Base-by-base conservation (phyloP, 2,329 filamentous ascomycete genomes). In the Colletotrichum melonis region DNA sequence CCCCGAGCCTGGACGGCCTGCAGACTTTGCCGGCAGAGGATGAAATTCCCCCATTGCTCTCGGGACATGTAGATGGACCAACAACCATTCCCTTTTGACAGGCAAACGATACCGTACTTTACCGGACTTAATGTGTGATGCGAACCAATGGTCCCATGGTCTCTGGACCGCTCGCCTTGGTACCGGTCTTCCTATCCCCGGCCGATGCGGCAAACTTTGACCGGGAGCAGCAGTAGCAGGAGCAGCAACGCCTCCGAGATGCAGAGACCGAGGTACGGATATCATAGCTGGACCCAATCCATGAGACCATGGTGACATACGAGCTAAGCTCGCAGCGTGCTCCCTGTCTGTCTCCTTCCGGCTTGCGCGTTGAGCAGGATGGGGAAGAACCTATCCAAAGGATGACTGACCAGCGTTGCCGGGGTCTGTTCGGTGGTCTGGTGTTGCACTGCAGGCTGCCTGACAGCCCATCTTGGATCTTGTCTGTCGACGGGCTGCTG, bases 291-390 rank as follows among this genome's bases (percentile, higher is more conserved):
- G 30, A 64, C 26, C 26, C 52, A 28, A 63, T 57, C 56, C 49
- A 26, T 63, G 59, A 63, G 16, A 22, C 22, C 22, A 30, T 35
- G 22, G 49, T 60, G 63, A 60, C 63, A 32, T 32, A 65, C 19
- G 42, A 60, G 55, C 67, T 55, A 70, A 63, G 24, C 60, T 63
- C 49, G 56, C 67, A 71, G 67, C 67, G 57, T 22, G 67, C 46
- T 70, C 70, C 70, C 59, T 70, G 60, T 60, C 58, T 22, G 12
- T 19, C 22, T 9, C 26, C 3, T 11, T 24, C 24, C 19, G 60
- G 55, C 24, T n/a, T 66, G 38, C 58, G 42, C 38, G 59, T 35
- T 32, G 42, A 35, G 28, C 64, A 22, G 28, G 49, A 62, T 30
- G 55, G 38, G 14, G 59, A 42, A 58, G 64, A 24, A 24, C 42